Evolutionary conservation across 2,329 filamentous ascomycete species (phyloP).

Genomic region (Monilinia laxa): DNA sequence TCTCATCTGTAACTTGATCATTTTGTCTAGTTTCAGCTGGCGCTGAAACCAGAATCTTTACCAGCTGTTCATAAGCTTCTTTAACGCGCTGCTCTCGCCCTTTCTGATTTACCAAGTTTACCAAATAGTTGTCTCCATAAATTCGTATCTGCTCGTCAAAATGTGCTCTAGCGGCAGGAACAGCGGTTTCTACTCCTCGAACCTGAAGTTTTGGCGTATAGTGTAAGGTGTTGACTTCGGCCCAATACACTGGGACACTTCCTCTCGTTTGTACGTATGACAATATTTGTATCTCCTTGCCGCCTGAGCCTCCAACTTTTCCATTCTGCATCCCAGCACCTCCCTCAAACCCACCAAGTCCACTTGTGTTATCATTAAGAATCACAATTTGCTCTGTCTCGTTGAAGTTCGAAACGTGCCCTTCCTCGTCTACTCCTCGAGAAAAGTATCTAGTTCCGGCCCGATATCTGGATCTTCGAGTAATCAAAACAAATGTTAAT

Average conservation of each 20-base stretch:
- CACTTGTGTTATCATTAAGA: slow-evolving; percentile 75
- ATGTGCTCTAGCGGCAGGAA: slow-evolving; percentile 77
- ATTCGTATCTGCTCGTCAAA: slow-evolving; percentile 90
- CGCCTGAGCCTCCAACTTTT: slow-evolving; percentile 57
- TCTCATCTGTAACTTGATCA: slow-evolving; percentile 70
- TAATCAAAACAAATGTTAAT: slow-evolving; percentile 84
- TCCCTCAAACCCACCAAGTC: slow-evolving; percentile 77
- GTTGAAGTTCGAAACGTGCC: slow-evolving; percentile 98
- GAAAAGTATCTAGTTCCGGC: slow-evolving; percentile 95
- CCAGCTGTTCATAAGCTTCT: slow-evolving; percentile 88
- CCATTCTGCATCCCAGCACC: slow-evolving; percentile 74
- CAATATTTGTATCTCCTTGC: slow-evolving; percentile 81
- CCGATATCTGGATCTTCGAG: slow-evolving; percentile 81
- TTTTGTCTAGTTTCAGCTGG: slow-evolving; percentile 65
- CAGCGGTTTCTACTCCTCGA: slow-evolving; percentile 76
- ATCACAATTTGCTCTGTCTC: slow-evolving; percentile 94
- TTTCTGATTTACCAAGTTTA: slow-evolving; percentile 96
- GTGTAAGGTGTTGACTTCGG: slow-evolving; percentile 88
- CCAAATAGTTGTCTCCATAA: slow-evolving; percentile 95
- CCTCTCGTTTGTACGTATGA: slow-evolving; percentile 96
- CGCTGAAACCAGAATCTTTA: slow-evolving; percentile 69
- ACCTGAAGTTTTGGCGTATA: slow-evolving; percentile 92
- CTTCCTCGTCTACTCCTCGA: slow-evolving; percentile 86
- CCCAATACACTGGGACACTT: slow-evolving; percentile 94
- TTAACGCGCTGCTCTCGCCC: slow-evolving; percentile 89